A percentile compares a stretch with the other conserved stretches of the same genome.
Evolutionary conservation across 1,284 basidiomycete genomes (phyloP).

Genomic region (Fomitopsis schrenkii): DNA sequence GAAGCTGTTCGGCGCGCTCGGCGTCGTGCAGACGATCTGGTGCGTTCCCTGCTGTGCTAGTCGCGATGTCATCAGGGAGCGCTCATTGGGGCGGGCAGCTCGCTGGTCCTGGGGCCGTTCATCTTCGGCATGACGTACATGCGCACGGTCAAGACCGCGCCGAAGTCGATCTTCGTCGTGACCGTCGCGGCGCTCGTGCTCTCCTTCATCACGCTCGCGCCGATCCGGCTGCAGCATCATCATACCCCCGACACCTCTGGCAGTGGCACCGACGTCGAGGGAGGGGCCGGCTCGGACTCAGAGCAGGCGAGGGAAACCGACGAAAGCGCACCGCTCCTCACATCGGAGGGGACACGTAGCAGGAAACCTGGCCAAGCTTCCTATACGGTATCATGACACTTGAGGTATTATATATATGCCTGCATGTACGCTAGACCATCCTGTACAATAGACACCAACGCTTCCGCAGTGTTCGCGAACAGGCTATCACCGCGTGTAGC

Average conservation of each 20-base stretch:
- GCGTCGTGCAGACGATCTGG: slow-evolving; percentile 65
- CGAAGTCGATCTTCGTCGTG: slow-evolving; percentile 53
- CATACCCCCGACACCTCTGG: not conserved
- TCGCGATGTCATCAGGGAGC: not conserved
- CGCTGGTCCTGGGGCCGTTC: slow-evolving; percentile 53
- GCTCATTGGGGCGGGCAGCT: slow-evolving; percentile 24
- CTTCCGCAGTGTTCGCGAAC: not conserved
- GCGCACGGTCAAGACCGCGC: slow-evolving; percentile 54
- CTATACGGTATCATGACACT: not conserved
- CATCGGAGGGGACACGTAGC: not conserved
- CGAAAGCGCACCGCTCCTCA: not conserved
- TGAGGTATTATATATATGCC: not conserved
- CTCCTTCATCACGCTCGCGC: slow-evolving; percentile 39
- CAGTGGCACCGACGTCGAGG: slow-evolving; percentile 10
- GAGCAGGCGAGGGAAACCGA: not conserved
- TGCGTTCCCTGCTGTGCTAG: slow-evolving; percentile 29
- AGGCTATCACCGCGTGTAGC: slow-evolving; percentile 31
- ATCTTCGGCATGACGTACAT: slow-evolving; percentile 58
- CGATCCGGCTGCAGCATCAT: slow-evolving; percentile 41
- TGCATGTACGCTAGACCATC: not conserved
- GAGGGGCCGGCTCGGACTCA: not conserved
- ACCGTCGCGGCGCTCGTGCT: slow-evolving; percentile 32
- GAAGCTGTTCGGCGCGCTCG: slow-evolving; percentile 67
- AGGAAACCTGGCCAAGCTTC: not conserved
- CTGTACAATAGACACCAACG: not conserved